Evolutionary conservation across 2,329 filamentous ascomycete genomes (phyloP).

Genomic region (Colletotrichum sublineola): DNA sequence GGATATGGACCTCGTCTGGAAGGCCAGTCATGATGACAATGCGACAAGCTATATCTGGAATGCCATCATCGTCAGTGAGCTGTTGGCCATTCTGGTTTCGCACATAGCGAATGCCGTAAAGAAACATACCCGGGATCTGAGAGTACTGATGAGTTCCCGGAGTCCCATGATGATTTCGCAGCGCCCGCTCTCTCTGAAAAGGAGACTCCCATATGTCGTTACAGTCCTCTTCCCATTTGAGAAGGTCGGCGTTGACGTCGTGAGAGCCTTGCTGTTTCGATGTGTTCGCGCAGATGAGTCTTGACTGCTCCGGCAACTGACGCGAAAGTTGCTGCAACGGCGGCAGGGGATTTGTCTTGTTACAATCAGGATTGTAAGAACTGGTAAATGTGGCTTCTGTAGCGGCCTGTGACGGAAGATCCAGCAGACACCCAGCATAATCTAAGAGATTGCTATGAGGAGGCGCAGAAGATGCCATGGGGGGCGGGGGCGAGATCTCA

Average conservation of each 20-base stretch:
- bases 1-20: slow-evolving; percentile 27
- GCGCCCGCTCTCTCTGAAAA: slow-evolving; percentile 14
- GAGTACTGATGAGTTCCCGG: not conserved
- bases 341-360: not conserved
- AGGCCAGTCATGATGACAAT: slow-evolving; percentile 37
- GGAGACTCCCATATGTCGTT: slow-evolving; percentile 23
- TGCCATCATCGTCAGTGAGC: slow-evolving; percentile 14
- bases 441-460: too few species aligned
- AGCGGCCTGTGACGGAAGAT: not conserved
- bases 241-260: not conserved
- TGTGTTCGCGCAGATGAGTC: not conserved
- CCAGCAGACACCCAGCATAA: not conserved
- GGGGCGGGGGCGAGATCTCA: not conserved
- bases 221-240: slow-evolving; percentile 5
- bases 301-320: not conserved
- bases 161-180: slow-evolving; percentile 24
- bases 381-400: not conserved
- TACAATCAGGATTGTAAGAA: not conserved
- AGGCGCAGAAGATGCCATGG: too few species aligned
- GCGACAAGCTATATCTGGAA: slow-evolving; percentile 31
- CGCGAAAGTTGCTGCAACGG: not conserved
- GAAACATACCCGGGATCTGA: slow-evolving; percentile 34
- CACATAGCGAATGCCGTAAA: slow-evolving; percentile 33
- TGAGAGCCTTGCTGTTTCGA: not conserved
- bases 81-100: slow-evolving; percentile 7